These are phyloP conservation scores for Histomonas meleagridis DNA, from an alignment of 208 protist species.

Conservation along the genomic window DNA sequence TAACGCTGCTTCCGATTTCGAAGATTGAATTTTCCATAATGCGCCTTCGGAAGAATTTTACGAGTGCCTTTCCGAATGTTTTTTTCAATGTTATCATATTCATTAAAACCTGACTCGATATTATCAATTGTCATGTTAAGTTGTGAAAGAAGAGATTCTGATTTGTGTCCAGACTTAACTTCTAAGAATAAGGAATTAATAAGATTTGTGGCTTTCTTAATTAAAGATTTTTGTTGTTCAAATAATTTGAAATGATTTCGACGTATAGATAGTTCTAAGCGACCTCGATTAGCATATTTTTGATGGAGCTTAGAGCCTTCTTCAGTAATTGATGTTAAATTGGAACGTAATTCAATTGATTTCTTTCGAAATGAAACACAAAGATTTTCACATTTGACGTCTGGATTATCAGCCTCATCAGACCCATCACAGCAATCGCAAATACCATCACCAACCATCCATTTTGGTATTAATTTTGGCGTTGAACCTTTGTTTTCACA, in stretches of 20 bases:
- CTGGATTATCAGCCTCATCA: constrained; percentile 47
- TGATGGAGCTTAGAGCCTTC: neutral
- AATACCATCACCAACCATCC: constrained; percentile 50
- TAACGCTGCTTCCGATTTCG: neutral
- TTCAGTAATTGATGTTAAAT: neutral
- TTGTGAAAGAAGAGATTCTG: neutral
- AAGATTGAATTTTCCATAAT: constrained; percentile 1
- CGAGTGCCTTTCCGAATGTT: neutral
- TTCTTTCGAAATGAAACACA: neutral
- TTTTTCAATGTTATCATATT: neutral
- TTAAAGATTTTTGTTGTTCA: neutral
- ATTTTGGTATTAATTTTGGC: constrained; percentile 33
- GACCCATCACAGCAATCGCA: constrained; percentile 59
- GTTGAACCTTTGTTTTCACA: constrained; percentile 45
- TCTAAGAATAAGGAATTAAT: neutral
- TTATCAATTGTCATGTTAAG: neutral
- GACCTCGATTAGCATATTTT: neutral
- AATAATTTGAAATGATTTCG: neutral
- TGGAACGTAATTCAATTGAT: neutral
- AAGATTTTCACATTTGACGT: neutral
- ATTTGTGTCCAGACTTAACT: neutral
- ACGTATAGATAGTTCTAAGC: neutral
- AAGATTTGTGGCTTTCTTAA: neutral
- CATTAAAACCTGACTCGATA: neutral
- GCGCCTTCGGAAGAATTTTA: neutral